Base-by-base conservation (phyloP, 2,329 filamentous ascomycete genomes). In the Sclerotinia minor region DNA sequence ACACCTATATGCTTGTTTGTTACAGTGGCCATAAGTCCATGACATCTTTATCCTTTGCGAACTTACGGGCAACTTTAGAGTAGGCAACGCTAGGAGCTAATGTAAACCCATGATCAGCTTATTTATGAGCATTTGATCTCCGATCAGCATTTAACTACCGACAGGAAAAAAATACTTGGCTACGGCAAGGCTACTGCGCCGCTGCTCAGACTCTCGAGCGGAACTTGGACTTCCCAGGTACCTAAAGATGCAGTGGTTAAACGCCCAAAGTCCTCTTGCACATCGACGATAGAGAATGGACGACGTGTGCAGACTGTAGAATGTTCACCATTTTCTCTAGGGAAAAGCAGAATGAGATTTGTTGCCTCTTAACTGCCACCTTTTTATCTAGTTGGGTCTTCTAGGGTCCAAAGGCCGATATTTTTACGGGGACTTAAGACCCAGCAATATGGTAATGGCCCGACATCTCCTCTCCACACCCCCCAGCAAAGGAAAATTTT, bases 371-470 rank as follows among this genome's bases (percentile, higher is more conserved):
- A 5, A 19, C 29, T 15, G 11, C 24, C n/a, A 32, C 6, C 44
- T 41, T 49, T 44, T 49, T 44, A 24, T n/a, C 7, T 49, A 21
- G 21, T n/a, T 24, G 21, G 19, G 17, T 47, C 58, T 35, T 41
- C 8, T 49, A 35, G 58, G 3, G 7, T 49, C 9, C 24, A n/a
- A 49, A 61, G 19, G 11, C 29, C 24, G 58, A 35, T n/a, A 35
- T 32, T 49, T 29, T 50, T 24, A 50, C 26, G 29, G 21, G 58
- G 58, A 9, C 21, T 61, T 11, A 49, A 61, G 58, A 50, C 29
- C 45, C 58, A 61, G 29, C 44, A 24, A 61, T 45, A 35, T 61
- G 58, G 58, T 61, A 49, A 61, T 60, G 58, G 58, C 24, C 44
- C 45, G 45, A 49, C 44, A 49, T 35, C 19, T 49, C 58, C 44